Percentiles rank a stretch among this genome's conserved stretches.
phyloP scores from a whole-genome alignment of 2,329 filamentous ascomycete species.

The Ceratocystis ficicola region DNA sequence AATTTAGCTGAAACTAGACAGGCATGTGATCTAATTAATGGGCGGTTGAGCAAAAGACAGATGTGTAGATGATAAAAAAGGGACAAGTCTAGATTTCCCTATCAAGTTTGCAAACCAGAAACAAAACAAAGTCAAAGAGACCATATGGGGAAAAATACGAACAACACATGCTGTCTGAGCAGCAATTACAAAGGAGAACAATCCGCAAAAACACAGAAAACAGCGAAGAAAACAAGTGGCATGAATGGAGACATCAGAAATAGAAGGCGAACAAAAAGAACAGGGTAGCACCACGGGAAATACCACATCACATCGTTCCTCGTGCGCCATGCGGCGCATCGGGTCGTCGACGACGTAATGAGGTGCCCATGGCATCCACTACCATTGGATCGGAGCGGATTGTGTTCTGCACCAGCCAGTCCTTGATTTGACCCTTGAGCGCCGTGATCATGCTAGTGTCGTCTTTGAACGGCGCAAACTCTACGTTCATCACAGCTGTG shows the following conservation, averaged over 20 bases:
- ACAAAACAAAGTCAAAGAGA: constrained; percentile 2
- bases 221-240: neutral
- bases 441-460: constrained; percentile 47
- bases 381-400: constrained; percentile 72
- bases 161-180: constrained; percentile 1
- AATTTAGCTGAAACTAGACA: too few relatives aligned
- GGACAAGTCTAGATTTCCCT: neutral
- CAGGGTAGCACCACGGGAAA: neutral
- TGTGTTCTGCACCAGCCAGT: constrained; percentile 80
- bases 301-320: constrained; percentile 27
- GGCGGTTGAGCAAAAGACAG: neutral
- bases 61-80: neutral
- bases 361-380: constrained; percentile 59
- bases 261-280: constrained; percentile 2
- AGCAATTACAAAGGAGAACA: neutral
- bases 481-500: constrained; percentile 57
- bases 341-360: constrained; percentile 49
- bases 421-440: constrained; percentile 56
- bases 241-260: neutral
- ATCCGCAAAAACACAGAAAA: neutral
- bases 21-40: too few relatives aligned
- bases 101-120: neutral
- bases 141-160: neutral
- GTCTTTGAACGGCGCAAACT: constrained; percentile 69
- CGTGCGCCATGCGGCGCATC: constrained; percentile 51